Conservation (phyloP, 805 yeast genomes). For the Kazachstania kunashirensis region DNA sequence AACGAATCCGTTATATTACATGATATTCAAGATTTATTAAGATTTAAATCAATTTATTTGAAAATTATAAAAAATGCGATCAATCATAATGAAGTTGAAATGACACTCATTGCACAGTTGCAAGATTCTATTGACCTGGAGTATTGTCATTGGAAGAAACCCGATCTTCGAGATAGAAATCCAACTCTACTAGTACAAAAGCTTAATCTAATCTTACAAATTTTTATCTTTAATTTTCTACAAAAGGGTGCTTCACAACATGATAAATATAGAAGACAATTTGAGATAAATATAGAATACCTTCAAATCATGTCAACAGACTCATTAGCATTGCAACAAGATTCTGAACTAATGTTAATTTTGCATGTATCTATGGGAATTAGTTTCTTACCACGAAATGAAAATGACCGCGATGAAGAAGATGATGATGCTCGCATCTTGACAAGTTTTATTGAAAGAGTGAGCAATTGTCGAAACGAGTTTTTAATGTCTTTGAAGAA, state of each 20-base stretch:
- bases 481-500: conserved; percentile 15
- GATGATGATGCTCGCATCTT: conserved; percentile 1
- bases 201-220: conserved; percentile 8
- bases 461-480: conserved; percentile 8
- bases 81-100: too few species aligned
- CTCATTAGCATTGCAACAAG: conserved; percentile 17
- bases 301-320: conserved; percentile 6
- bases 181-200: not conserved
- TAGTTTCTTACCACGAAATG: conserved; percentile 3
- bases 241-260: not conserved
- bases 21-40: not conserved
- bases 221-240: conserved; percentile 7
- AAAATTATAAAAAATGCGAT: too few species aligned
- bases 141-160: too few species aligned
- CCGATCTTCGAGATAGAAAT: too few species aligned
- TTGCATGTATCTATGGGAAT: conserved; percentile 13
- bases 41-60: not conserved
- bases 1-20: not conserved
- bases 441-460: conserved; percentile 7
- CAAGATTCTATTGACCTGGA: not conserved
- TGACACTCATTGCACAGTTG: too few species aligned
- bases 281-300: conserved; percentile 3
- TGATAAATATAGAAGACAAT: not conserved
- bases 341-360: conserved; percentile 17
- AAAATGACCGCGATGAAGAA: conserved; percentile 1